Conservation (phyloP, 192 early-diverging fungal species). For the Linnemannia zychae region DNA sequence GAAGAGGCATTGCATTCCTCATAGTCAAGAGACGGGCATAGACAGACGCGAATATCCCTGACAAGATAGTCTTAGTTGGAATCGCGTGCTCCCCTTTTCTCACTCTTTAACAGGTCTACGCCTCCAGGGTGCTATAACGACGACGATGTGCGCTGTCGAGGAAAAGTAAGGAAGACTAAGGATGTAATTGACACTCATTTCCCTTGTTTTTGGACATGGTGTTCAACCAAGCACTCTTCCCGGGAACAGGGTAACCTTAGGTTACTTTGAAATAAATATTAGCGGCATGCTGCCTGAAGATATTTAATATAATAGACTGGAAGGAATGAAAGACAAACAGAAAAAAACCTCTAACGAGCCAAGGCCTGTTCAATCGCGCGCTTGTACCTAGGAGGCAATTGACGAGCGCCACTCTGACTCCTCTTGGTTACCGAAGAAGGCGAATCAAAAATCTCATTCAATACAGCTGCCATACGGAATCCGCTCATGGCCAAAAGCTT, state of each 20-base stretch:
- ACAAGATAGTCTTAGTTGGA: not conserved
- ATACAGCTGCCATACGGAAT: slow-evolving; percentile 59
- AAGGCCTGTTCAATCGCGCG: not conserved
- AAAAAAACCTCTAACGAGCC: not conserved
- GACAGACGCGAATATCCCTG: not conserved
- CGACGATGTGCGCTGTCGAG: no score
- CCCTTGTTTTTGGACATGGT: no score
- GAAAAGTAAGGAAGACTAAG: no score
- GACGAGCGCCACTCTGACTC: not conserved
- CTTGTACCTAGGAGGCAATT: slow-evolving; percentile 11
- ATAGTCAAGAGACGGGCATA: not conserved
- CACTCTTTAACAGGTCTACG: not conserved
- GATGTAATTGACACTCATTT: no score
- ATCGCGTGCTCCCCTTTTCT: not conserved
- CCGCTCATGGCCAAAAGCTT: slow-evolving; percentile 55
- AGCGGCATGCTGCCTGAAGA: not conserved
- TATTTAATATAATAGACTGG: not conserved
- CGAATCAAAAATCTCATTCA: slow-evolving; percentile 53
- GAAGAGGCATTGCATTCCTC: not conserved
- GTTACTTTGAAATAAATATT: no score
- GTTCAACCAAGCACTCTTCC: no score
- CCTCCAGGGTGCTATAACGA: not conserved
- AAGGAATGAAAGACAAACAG: not conserved
- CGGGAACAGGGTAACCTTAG: no score
- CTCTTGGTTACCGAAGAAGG: slow-evolving; percentile 15